Evolutionary conservation across 2,329 filamentous ascomycete species (phyloP), one percentile per base, ranked within the genome.

Genomic region (Penicillium sp.): DNA sequence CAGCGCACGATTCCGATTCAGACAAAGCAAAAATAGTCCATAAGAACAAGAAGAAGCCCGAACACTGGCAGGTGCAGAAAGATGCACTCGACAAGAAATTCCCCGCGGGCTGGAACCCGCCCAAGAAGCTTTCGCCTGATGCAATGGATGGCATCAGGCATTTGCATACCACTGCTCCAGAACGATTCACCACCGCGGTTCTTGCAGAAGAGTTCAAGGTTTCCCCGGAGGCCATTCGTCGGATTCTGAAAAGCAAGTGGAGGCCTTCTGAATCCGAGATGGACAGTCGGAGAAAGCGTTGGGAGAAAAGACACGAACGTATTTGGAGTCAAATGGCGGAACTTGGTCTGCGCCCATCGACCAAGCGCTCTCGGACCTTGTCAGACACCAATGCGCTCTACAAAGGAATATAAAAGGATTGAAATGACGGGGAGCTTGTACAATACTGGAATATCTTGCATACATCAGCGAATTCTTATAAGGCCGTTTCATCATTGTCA

Each of bases 101-200:
- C 48, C 76, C 82, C 6, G 79, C 67, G 26, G 68, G 82, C 7
- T 98, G 90, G 89, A 74, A 75, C 17, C 90, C 92, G 18, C 75
- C 77, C 32, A 95, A 94, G 64, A 82, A 82, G 41, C 74, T 98
- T 7, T 96, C 92, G 0, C 92, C 92, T 0, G 90, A 96, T 62
- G 87, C 89, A 1, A 71, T 95, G 20, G 82, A 85, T n/a, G 89
- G 88, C 28, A 94, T 98, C 51, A 80, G 88, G 28, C 82, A 85
- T 13, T 71, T 98, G 22, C 79, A 95, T 61, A 69, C 75, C 16
- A 80, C 87, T 51, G 82, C 87, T 46, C 87, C 90, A 0, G 74
- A 83, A 2, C 73, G 75, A 40, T 95, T 88, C 67, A 84, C 82
- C 3, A 93, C 84, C 0, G 64, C 74, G 11, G 74, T 79, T 22